Percentiles rank a stretch among this genome's conserved stretches.
phyloP scores from a whole-genome alignment of 2,329 filamentous ascomycete species.

The Fusarium sp. region DNA sequence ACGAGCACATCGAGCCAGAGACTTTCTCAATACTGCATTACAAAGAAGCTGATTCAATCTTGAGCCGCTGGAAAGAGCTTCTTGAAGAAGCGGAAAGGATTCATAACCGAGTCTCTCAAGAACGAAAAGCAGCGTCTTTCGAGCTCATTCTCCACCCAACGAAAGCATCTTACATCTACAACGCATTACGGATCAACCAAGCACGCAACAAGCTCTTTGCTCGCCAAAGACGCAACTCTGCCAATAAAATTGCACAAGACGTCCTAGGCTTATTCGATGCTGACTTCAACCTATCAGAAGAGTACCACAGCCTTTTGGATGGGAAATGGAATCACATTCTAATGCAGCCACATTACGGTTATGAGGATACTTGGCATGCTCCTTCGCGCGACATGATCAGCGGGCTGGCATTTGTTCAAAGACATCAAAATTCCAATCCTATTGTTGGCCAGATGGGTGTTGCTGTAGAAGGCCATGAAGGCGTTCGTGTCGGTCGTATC shows the following conservation, averaged over 20 bases:
- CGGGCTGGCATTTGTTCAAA: constrained; percentile 68
- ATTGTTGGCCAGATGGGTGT: constrained; percentile 76
- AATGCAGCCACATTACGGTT: constrained; percentile 65
- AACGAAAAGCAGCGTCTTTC: constrained; percentile 67
- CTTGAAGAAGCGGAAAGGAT: constrained; percentile 59
- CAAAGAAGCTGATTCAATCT: constrained; percentile 67
- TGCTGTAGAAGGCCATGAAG: constrained; percentile 75
- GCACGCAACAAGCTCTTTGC: constrained; percentile 67
- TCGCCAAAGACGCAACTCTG: constrained; percentile 66
- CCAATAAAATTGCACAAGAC: constrained; percentile 64
- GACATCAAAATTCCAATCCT: constrained; percentile 62
- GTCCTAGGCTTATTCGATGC: constrained; percentile 65
- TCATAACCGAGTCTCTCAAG: constrained; percentile 57
- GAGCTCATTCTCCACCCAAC: constrained; percentile 72
- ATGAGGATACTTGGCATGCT: constrained; percentile 69
- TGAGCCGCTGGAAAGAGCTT: constrained; percentile 65
- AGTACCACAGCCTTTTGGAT: constrained; percentile 65
- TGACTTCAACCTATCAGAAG: constrained; percentile 65
- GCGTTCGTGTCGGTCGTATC: constrained; percentile 61
- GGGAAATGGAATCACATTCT: constrained; percentile 73
- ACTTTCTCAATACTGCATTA: constrained; percentile 73
- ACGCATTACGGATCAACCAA: constrained; percentile 60
- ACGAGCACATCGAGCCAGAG: constrained; percentile 69
- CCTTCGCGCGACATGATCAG: constrained; percentile 69
- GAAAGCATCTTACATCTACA: constrained; percentile 67